A percentile compares a stretch with the other conserved stretches of the same genome.
Evolutionary conservation across 768 basidiomycete species (phyloP).

Genomic region (Suillus discolor): DNA sequence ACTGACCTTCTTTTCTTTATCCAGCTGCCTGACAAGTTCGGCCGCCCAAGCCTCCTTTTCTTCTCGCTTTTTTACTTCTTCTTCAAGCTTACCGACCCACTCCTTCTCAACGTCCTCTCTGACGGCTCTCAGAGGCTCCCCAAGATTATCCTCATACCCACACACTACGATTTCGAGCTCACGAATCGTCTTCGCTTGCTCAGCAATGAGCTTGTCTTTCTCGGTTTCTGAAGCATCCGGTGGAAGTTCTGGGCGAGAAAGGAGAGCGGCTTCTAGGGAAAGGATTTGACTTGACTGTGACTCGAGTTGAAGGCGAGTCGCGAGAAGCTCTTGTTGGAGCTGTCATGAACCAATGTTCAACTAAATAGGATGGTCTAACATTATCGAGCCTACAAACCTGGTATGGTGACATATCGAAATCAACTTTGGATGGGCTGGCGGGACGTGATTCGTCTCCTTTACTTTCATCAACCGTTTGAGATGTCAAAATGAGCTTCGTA

Average conservation of each 20-base stretch:
- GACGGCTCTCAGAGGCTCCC: slow-evolving; percentile 64
- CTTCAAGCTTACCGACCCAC: slow-evolving; percentile 62
- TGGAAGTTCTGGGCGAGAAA: slow-evolving; percentile 67
- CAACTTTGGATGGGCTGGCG: slow-evolving; percentile 82
- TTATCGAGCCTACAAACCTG: slow-evolving; percentile 47
- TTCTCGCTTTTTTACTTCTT: slow-evolving; percentile 58
- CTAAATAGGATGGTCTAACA: not conserved
- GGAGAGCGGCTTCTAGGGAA: slow-evolving; percentile 77
- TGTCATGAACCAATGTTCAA: slow-evolving; percentile 27
- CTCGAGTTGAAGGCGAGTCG: slow-evolving; percentile 75
- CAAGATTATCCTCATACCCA: slow-evolving; percentile 75
- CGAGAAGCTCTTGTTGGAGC: slow-evolving; percentile 88
- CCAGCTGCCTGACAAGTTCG: slow-evolving; percentile 74
- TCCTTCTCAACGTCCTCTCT: slow-evolving; percentile 77
- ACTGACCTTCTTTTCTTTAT: slow-evolving; percentile 74
- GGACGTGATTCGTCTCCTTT: slow-evolving; percentile 75
- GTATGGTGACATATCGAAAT: slow-evolving; percentile 88
- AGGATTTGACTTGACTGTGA: slow-evolving; percentile 83
- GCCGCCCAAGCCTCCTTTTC: slow-evolving; percentile 75
- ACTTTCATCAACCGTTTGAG: slow-evolving; percentile 74
- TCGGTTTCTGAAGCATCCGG: slow-evolving; percentile 67
- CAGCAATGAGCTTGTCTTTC: slow-evolving; percentile 73
- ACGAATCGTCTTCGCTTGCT: slow-evolving; percentile 73
- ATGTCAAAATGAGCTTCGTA: slow-evolving; percentile 84
- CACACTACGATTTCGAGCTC: slow-evolving; percentile 75